Evolutionary conservation across 2,329 filamentous ascomycete species (phyloP), one percentile per base, ranked within the genome.

Genomic region (Diaporthe sp.): DNA sequence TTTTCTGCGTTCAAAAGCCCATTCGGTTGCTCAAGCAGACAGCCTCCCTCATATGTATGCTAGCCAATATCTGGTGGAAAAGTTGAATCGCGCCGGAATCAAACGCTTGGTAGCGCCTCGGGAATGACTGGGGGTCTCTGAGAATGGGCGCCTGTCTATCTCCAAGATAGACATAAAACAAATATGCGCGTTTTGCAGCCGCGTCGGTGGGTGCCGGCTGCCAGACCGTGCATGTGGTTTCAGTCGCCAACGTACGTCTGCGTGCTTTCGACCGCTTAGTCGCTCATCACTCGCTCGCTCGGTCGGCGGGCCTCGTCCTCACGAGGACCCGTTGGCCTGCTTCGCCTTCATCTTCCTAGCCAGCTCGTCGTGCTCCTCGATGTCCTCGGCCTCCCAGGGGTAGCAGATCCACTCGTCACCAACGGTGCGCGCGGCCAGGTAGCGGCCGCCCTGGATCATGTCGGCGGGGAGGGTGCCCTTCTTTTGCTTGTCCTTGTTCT

Each of bases 381-480:
- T 98, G 83, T 98, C 94, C 46, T 86, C 93, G 58, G 97, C 97
- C 88, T 98, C 97, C 97, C 97, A 99, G 22, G 97, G 97, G 86
- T 99, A 99, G 89, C 95, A 97, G 84, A 98, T 98, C 97, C 97
- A 99, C 79, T 95, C 93, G 85, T 99, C 96, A n/a, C 90, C 91
- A 44, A 97, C 94, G 8, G 96, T 98, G 82, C 93, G 89, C 31
- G 97, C 95, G 31, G 97, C 97, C 79, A 94, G 85, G 86, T 99
- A 99, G 80, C 93, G 89, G 74, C 90, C 90, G 73, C 92, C 86
- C 55, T 89, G 86, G 78, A 96, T 88, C 90, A 98, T 95, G 51
- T 95, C 92, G 28, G 91, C 82, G 15, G 97, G 96, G 74, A 99
- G 89, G 28, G 86, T 86, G 72, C 97, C 97, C 90, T 98, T 98